These are phyloP conservation scores for Colletotrichum scovillei DNA, from an alignment of 2,329 filamentous ascomycete species.

Conservation along the genomic window DNA sequence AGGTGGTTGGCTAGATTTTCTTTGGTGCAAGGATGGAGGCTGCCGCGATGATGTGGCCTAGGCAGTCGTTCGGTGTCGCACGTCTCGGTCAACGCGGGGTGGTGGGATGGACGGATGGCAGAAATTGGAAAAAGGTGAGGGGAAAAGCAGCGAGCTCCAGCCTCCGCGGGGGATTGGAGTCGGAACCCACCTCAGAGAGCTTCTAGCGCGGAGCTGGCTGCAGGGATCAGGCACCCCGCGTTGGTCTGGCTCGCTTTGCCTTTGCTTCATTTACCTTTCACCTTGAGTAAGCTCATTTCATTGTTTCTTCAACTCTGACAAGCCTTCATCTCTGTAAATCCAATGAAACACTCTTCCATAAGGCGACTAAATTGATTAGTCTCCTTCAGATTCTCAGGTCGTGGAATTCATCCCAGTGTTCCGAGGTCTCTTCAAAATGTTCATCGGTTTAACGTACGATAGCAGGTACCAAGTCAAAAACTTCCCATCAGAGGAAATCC, in stretches of 20 bases:
- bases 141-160: not conserved
- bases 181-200: not conserved
- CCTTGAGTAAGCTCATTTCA: not conserved
- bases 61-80: conserved; percentile 34
- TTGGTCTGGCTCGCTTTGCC: not conserved
- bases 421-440: not conserved
- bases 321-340: not conserved
- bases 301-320: not conserved
- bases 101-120: conserved; percentile 5
- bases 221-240: conserved; percentile 10
- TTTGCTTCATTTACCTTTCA: not conserved
- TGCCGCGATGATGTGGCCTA: conserved; percentile 33
- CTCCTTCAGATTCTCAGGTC: not conserved
- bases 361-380: not conserved
- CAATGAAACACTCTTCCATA: too few relatives aligned
- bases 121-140: not conserved
- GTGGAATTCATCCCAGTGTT: not conserved
- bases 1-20: not conserved
- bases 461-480: not conserved
- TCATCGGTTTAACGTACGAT: not conserved
- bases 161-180: not conserved
- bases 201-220: not conserved
- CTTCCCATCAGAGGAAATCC: not conserved
- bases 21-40: conserved; percentile 16
- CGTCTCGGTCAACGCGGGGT: conserved; percentile 15